Base-by-base conservation (phyloP, 768 basidiomycete genomes). In the Lactifluus hygrophoroides region DNA sequence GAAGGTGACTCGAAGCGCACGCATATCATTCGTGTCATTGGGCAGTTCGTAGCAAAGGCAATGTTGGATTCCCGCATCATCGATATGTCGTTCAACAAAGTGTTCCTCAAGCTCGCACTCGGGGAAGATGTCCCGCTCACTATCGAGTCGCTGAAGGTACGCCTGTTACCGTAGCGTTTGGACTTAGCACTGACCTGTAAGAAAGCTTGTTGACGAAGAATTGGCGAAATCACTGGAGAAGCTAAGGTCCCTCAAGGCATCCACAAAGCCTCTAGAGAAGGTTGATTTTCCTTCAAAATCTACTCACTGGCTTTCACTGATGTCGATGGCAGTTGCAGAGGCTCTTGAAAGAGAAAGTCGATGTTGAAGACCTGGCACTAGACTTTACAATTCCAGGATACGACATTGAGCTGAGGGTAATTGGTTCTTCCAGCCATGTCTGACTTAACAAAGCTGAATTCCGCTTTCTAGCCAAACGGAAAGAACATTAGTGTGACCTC, bases 381-480 rank as follows among this genome's bases (percentile, higher is more conserved):
- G 96, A 99, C 73, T 99, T 98, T 71, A 97, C 95, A 8, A 78
- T 98, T 17, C 96, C 96, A 9, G 96, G 96, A 14, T 94, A 95
- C 68, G 85, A 94, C 67, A 88, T 98, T 57, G 92, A 96, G 70
- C 79, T 98, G 28, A 82, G 83, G 69, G 93, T 91, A 14, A 13
- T 30, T 10, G 23, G 37, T 49, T 14, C 35, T 16, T 54, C 17
- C 17, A 16, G 21, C 13, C 13, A 10, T 14, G 52, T 16, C 9
- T 38, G 17, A 11, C 27, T n/a, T 17, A 46, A 23, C 21, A 11
- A n/a, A 30, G 27, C 60, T 63, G 16, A 66, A 19, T 56, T 3
- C 21, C 50, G 3, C 27, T 19, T 44, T 3, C 54, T 45, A 95
- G 89, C 82, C 86, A 38, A 84, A 85, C 35, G 96, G 96, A 28